Conservation (phyloP, 2,329 filamentous ascomycete species). For the Fusarium torulosum region DNA sequence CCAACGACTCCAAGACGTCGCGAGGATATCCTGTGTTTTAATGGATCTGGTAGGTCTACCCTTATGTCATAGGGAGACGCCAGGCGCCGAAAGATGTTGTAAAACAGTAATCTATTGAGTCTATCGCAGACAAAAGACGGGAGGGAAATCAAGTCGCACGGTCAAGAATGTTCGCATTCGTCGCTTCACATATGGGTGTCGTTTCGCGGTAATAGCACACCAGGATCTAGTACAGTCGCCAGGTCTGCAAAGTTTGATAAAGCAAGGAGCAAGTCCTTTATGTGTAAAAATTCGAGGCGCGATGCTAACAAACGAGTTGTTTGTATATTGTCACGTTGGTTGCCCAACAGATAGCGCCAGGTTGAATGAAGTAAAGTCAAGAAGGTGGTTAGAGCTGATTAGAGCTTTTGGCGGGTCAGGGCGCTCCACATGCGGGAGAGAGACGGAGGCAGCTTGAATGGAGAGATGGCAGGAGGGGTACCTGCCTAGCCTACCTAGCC, state of each 20-base stretch:
- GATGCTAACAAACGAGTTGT: slow-evolving; percentile 17
- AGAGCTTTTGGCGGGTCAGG: slow-evolving; percentile 27
- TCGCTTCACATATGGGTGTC: slow-evolving; percentile 15
- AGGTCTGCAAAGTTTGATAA: slow-evolving; percentile 1
- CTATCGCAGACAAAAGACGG: slow-evolving; percentile 25
- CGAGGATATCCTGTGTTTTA: slow-evolving; percentile 18
- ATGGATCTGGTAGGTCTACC: slow-evolving; percentile 7
- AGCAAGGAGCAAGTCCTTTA: neutral
- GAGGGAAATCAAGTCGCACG: slow-evolving; percentile 36
- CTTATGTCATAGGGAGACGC: slow-evolving; percentile 4
- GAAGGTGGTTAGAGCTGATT: slow-evolving; percentile 4
- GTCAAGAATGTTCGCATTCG: slow-evolving; percentile 30
- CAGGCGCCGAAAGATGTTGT: slow-evolving; percentile 12
- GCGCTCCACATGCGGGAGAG: slow-evolving; percentile 37
- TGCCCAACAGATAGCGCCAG: slow-evolving; percentile 29
- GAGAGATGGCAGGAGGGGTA: slow-evolving; percentile 14
- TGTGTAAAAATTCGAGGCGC: slow-evolving; percentile 6
- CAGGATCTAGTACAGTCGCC: slow-evolving; percentile 1
- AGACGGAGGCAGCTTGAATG: slow-evolving; percentile 24
- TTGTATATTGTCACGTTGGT: slow-evolving; percentile 27
- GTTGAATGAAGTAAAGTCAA: slow-evolving; percentile 32
- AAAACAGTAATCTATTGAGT: slow-evolving; percentile 23
- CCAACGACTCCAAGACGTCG: slow-evolving; percentile 20
- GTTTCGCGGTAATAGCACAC: slow-evolving; percentile 14
- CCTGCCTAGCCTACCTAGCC: neutral